Conservation (phyloP, 495 filamentous ascomycete genomes). For the Penicillium desertorum region DNA sequence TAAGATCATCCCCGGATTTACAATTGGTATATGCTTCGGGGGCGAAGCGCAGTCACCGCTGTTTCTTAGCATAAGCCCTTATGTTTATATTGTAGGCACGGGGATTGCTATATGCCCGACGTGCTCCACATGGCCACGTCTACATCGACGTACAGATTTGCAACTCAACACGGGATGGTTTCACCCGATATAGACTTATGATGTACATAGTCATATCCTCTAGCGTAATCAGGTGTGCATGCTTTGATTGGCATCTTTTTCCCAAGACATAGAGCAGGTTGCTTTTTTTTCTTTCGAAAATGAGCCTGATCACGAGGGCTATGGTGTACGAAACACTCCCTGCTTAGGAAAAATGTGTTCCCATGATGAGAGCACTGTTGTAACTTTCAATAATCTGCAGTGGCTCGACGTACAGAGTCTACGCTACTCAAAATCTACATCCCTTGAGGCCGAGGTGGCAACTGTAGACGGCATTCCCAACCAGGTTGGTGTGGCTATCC, state of each 20-base stretch:
- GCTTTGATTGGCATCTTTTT: slow-evolving; percentile 9
- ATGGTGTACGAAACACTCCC: neutral
- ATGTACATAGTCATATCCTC: neutral
- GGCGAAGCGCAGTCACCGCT: slow-evolving; percentile 17
- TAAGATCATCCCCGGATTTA: slow-evolving; percentile 19
- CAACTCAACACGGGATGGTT: slow-evolving; percentile 16
- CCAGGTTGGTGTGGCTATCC: too few relatives aligned
- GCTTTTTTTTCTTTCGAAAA: neutral
- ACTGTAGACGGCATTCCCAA: too few relatives aligned
- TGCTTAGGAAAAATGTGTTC: neutral
- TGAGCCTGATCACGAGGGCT: neutral
- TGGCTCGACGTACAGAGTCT: neutral
- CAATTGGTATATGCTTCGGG: neutral
- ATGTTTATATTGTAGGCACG: neutral
- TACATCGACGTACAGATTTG: neutral
- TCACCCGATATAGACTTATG: slow-evolving; percentile 24
- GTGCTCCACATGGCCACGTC: slow-evolving; percentile 15
- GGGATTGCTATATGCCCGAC: neutral
- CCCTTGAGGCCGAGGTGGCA: too few relatives aligned
- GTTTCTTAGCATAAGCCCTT: slow-evolving; percentile 8
- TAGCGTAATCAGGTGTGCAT: neutral
- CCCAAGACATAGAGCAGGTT: neutral
- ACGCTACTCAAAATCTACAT: neutral
- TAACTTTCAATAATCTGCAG: too few relatives aligned
- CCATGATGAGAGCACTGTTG: neutral